Evolutionary conservation across 306 rosid genomes (phyloP).

Genomic region (Fragaria iinumae): DNA sequence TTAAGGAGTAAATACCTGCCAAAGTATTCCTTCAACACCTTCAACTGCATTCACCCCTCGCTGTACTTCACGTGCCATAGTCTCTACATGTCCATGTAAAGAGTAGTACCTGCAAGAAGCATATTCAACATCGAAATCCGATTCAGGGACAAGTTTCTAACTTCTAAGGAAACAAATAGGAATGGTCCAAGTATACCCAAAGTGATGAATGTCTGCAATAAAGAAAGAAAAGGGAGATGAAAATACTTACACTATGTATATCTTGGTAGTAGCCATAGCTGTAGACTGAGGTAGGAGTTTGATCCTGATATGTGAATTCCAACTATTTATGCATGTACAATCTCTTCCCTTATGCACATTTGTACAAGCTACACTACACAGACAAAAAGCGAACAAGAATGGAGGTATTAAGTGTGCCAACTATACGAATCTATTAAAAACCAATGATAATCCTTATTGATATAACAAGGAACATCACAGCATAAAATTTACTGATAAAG

Average conservation of each 20-base stretch:
- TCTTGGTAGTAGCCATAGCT: slow-evolving; percentile 65
- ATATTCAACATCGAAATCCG: slow-evolving; percentile 3
- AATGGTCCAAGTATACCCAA: not conserved
- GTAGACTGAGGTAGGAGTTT: slow-evolving; percentile 17
- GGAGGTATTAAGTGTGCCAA: not conserved
- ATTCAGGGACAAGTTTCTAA: not conserved
- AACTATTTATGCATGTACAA: slow-evolving; percentile 14
- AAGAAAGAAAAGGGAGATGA: not conserved
- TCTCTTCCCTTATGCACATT: not conserved
- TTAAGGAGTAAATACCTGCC: slow-evolving; percentile 49
- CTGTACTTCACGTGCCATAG: slow-evolving; percentile 80
- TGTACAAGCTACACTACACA: not conserved
- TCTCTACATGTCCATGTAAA: slow-evolving; percentile 80
- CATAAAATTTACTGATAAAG: not conserved
- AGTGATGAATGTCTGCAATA: not conserved
- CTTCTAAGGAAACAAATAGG: not conserved
- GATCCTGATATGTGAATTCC: slow-evolving; percentile 25
- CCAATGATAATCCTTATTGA: not conserved
- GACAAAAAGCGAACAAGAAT: not conserved
- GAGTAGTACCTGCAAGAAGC: slow-evolving; percentile 65
- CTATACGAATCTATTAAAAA: not conserved
- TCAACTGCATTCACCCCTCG: slow-evolving; percentile 76
- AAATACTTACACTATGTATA: slow-evolving; percentile 69
- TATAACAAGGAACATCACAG: not conserved
- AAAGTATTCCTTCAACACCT: slow-evolving; percentile 86